Percentiles rank a stretch among this genome's conserved stretches.
Conservation (phyloP, 306 rosid genomes). For the Argentina anserina region DNA sequence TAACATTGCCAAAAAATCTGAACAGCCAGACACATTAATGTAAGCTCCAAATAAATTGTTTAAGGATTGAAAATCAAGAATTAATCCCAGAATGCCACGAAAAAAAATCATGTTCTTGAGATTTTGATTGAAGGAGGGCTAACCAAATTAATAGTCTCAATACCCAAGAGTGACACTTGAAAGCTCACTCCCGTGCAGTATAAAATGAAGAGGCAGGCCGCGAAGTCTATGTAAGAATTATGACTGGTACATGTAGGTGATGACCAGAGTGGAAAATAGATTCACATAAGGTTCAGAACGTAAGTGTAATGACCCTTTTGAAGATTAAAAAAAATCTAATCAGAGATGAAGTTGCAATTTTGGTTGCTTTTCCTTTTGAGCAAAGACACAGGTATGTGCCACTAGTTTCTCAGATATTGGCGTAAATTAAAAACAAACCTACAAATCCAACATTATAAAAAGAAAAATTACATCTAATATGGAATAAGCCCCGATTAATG, state of each 20-base stretch:
- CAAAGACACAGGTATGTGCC: background rate
- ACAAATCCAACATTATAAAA: background rate
- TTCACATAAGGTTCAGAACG: background rate
- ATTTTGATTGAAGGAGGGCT: background rate
- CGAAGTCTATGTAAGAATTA: background rate
- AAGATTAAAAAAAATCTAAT: too few species aligned
- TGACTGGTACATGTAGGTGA: background rate
- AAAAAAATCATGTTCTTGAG: background rate
- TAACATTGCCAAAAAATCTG: background rate
- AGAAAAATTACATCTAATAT: background rate
- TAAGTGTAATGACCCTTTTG: too few species aligned
- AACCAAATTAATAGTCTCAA: background rate
- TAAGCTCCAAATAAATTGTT: background rate
- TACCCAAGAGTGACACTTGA: background rate
- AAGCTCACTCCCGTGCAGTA: background rate
- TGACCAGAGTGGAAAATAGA: background rate
- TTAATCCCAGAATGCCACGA: background rate
- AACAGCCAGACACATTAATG: background rate
- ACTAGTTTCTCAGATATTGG: background rate
- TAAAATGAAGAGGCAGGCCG: background rate
- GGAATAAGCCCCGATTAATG: background rate
- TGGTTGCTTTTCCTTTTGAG: background rate
- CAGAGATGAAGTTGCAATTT: background rate
- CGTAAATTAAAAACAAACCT: background rate
- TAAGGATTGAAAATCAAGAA: background rate